Evolutionary conservation across 2,329 filamentous ascomycete species (phyloP), one percentile per base, ranked within the genome.

Genomic region (Parastagonospora nodorum): DNA sequence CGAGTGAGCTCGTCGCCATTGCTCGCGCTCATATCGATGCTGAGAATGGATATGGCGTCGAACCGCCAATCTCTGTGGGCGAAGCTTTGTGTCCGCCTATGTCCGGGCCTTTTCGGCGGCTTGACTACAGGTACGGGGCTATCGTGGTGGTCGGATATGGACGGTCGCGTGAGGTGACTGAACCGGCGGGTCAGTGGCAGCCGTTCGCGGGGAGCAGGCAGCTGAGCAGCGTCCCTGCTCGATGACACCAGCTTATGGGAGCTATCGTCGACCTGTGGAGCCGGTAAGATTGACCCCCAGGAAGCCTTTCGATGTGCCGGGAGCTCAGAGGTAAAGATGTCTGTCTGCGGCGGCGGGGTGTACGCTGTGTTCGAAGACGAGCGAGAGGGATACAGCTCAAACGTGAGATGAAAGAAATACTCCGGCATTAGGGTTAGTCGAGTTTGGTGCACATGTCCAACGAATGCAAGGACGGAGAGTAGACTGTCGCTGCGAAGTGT

Each of bases 31-130:
- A 92, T 87, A 72, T 96, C 89, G 72, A 96, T 86, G 66, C 89
- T 90, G 72, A 93, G 86, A 36, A 97, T 84, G 46, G 82, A 84
- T 45, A 97, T 82, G n/a, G 79, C 80, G 38, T 88, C 89, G 71
- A 95, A 91, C 45, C 94, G 82, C 87, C 90, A 93, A 73, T 97
- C 93, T 80, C 60, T 63, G 9, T 67, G 63, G 2, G 68, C 69
- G 46, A 70, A 67, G 51, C 66, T 68, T 44, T 66, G 64, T 15
- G 67, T 59, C 8, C 62, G 52, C 27, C 45, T 54, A 33, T 63
- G 55, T 8, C 45, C 54, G 8, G 61, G 58, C 37, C 63, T 49
- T 6, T 58, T 55, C 69, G 77, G 45, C 71, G 80, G 58, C 49
- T 70, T 68, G 41, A 63, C 52, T 71, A 53, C 66, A 29, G 53